phyloP scores from a whole-genome alignment of 495 filamentous ascomycete species.

The Xylaria flabelliformis region DNA sequence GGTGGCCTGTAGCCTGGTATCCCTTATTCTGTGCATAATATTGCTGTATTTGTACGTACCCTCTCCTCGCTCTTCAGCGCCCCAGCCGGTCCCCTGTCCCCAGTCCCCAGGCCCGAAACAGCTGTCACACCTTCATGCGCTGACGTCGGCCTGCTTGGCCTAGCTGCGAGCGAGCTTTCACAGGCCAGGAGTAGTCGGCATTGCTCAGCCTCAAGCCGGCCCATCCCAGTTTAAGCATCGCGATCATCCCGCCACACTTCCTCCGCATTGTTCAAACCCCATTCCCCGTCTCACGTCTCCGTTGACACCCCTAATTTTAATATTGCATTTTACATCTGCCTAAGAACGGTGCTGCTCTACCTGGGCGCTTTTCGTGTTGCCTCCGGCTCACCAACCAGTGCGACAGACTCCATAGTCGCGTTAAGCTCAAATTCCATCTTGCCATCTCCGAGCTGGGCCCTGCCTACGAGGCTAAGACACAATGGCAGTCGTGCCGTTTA shows the following conservation, averaged over 20 bases:
- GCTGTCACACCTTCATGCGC: conserved; percentile 45
- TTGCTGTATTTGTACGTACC: neutral
- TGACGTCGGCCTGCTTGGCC: conserved; percentile 48
- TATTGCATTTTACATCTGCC: neutral
- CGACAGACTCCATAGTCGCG: neutral
- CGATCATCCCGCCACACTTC: conserved; percentile 27
- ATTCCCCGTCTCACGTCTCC: neutral
- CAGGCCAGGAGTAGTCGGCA: conserved; percentile 33
- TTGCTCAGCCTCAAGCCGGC: conserved; percentile 41
- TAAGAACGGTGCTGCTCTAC: neutral
- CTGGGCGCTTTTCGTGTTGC: conserved; percentile 14
- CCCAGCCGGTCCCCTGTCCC: conserved; percentile 5
- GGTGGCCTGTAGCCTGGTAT: neutral
- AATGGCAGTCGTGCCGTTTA: conserved; percentile 84
- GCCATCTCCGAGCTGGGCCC: conserved; percentile 14
- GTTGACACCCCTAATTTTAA: conserved; percentile 8
- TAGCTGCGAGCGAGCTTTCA: conserved; percentile 38
- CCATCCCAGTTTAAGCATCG: conserved; percentile 35
- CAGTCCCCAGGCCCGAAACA: conserved; percentile 25
- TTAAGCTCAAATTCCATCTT: neutral
- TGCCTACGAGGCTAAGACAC: conserved; percentile 43
- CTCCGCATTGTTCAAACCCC: conserved; percentile 28
- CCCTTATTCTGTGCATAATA: neutral
- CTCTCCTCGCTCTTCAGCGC: neutral
- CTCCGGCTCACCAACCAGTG: conserved; percentile 8